phyloP scores from a whole-genome alignment of 2,329 filamentous ascomycete species.

The Colletotrichum magnum region DNA sequence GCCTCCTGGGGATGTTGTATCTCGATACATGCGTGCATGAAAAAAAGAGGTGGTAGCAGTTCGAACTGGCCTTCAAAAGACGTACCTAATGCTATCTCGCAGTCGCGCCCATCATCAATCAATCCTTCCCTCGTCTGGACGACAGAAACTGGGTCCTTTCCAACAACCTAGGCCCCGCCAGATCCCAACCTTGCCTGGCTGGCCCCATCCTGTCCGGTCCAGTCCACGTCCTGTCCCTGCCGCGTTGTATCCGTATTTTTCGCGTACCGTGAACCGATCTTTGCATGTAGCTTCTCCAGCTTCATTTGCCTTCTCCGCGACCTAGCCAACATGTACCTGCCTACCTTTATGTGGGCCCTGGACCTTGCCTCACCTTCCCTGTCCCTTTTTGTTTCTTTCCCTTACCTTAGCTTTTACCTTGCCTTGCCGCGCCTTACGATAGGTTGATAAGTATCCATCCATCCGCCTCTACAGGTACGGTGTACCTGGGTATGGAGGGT shows the following conservation, averaged over 20 bases:
- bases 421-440: neutral
- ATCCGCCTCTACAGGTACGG: neutral
- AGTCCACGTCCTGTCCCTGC: slow-evolving; percentile 17
- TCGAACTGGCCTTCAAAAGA: slow-evolving; percentile 20
- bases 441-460: neutral
- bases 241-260: slow-evolving; percentile 22
- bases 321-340: slow-evolving; percentile 35
- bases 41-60: neutral
- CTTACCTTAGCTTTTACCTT: slow-evolving; percentile 20
- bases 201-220: slow-evolving; percentile 3
- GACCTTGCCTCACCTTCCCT: slow-evolving; percentile 38
- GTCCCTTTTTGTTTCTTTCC: slow-evolving; percentile 20
- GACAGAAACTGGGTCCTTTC: slow-evolving; percentile 21
- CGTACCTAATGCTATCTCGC: slow-evolving; percentile 6
- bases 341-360: slow-evolving; percentile 19
- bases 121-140: slow-evolving; percentile 26
- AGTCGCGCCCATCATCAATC: slow-evolving; percentile 25
- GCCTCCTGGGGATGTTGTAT: slow-evolving; percentile 23
- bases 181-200: slow-evolving; percentile 30
- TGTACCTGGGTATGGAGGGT: too few relatives aligned
- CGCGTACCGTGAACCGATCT: slow-evolving; percentile 36
- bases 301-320: slow-evolving; percentile 40
- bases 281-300: slow-evolving; percentile 38
- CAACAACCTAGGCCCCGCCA: slow-evolving; percentile 1
- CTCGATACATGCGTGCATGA: slow-evolving; percentile 1